These are phyloP conservation scores for Tirmania nivea DNA, from an alignment of 495 filamentous ascomycete genomes.

Conservation along the genomic window DNA sequence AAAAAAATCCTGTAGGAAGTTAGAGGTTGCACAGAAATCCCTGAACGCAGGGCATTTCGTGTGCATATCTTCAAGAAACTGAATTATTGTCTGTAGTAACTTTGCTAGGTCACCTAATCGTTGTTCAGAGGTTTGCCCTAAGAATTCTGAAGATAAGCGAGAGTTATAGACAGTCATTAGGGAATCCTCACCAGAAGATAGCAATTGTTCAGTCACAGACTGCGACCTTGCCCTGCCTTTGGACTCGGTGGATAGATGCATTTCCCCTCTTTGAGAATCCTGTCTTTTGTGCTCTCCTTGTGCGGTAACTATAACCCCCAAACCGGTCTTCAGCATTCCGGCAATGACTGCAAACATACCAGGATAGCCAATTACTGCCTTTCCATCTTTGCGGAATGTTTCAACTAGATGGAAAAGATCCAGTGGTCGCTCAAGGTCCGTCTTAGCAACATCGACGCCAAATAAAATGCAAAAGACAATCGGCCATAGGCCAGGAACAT, in stretches of 20 bases:
- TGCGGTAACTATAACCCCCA: conserved; percentile 33
- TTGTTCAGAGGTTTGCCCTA: conserved; percentile 20
- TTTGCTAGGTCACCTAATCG: conserved; percentile 28
- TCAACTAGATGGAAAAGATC: conserved; percentile 51
- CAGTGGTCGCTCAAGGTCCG: conserved; percentile 52
- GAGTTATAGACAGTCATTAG: background rate
- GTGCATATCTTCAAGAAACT: conserved; percentile 61
- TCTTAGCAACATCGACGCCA: conserved; percentile 50
- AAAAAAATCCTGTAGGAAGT: conserved; percentile 58
- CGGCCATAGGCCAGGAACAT: conserved; percentile 62
- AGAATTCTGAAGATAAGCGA: background rate
- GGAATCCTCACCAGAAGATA: background rate
- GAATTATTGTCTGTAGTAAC: conserved; percentile 49
- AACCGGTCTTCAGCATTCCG: conserved; percentile 68
- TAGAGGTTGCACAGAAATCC: conserved; percentile 55
- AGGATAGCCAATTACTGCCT: conserved; percentile 45
- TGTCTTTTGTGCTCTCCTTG: conserved; percentile 28
- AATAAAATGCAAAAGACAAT: conserved; percentile 81
- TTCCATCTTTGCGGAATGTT: conserved; percentile 34
- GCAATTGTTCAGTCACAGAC: conserved; percentile 7
- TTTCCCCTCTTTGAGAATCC: background rate
- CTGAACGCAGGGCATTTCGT: conserved; percentile 47
- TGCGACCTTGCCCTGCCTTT: conserved; percentile 2
- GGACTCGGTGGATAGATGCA: background rate
- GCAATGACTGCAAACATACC: conserved; percentile 61